A percentile compares a stretch with the other conserved stretches of the same genome.
Conservation (phyloP, 106 monocot species). For the Triglochin maritima region DNA sequence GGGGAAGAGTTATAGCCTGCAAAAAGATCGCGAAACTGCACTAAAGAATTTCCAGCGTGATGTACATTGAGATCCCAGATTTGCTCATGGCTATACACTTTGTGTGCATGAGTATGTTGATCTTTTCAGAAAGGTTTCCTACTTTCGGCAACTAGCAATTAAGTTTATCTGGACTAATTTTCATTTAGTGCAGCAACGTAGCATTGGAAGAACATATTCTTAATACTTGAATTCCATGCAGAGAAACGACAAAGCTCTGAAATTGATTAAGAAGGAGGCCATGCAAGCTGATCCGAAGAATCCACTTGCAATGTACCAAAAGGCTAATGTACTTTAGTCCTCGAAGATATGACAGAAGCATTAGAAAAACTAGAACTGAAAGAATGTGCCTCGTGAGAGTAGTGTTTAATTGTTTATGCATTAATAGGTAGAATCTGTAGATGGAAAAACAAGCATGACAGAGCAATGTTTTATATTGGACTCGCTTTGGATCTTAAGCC, state of each 20-base stretch:
- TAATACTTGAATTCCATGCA: conserved; percentile 12
- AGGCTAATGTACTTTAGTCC: conserved; percentile 68
- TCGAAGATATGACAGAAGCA: conserved; percentile 71
- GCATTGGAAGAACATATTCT: conserved; percentile 71
- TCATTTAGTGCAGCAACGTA: conserved; percentile 40
- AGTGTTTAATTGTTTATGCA: conserved; percentile 50
- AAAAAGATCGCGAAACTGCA: conserved; percentile 96
- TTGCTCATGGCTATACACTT: conserved; percentile 89
- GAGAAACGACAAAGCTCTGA: conserved; percentile 73
- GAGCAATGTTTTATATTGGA: conserved; percentile 91
- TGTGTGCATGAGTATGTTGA: conserved; percentile 83
- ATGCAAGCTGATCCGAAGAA: conserved; percentile 79
- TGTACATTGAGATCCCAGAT: conserved; percentile 73
- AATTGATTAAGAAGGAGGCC: conserved; percentile 58
- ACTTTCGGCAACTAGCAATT: neutral
- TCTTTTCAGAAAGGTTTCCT: too few relatives aligned
- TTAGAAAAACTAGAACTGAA: conserved; percentile 59
- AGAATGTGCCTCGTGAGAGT: conserved; percentile 65
- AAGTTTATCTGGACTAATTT: neutral
- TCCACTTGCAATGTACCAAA: conserved; percentile 81
- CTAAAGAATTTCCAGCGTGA: conserved; percentile 89
- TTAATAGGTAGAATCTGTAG: conserved; percentile 90
- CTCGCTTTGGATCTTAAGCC: conserved; percentile 86
- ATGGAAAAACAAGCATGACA: conserved; percentile 64
- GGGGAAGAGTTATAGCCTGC: conserved; percentile 93